Conservation (phyloP, 2,329 filamentous ascomycete genomes). For the Reticulascus tulasneorum region DNA sequence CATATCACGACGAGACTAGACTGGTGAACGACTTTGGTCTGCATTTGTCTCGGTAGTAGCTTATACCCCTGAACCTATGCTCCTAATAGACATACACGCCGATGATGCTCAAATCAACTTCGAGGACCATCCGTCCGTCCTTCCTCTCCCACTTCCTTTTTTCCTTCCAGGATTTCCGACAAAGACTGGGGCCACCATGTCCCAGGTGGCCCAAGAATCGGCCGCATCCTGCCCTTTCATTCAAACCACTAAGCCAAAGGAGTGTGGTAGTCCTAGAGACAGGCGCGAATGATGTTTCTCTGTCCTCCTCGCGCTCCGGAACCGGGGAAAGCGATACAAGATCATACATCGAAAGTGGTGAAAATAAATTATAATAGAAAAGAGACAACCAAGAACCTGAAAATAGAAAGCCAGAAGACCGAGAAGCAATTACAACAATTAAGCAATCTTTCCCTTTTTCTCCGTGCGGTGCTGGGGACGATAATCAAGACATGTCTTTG, state of each 20-base stretch:
- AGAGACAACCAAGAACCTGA: constrained; percentile 11
- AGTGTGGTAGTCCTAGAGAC: constrained; percentile 9
- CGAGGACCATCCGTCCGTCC: constrained; percentile 2
- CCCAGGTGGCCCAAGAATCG: constrained; percentile 11
- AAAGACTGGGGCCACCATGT: constrained; percentile 9
- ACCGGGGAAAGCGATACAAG: constrained; percentile 9
- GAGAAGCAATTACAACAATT: constrained; percentile 39
- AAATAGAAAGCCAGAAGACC: constrained; percentile 13
- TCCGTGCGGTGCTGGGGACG: constrained; percentile 4
- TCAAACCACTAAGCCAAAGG: constrained; percentile 11
- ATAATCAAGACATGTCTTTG: constrained; percentile 1
- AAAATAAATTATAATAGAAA: constrained; percentile 14
- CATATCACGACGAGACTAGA: too few relatives aligned
- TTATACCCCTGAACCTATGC: constrained; percentile 9
- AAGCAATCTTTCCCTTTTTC: constrained; percentile 28
- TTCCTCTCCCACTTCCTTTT: constrained; percentile 1
- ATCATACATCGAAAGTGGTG: constrained; percentile 11
- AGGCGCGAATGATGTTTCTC: too few relatives aligned
- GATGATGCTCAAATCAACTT: constrained; percentile 5
- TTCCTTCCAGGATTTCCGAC: constrained; percentile 12
- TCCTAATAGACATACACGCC: constrained; percentile 12
- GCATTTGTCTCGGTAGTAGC: constrained; percentile 11
- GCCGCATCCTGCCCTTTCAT: constrained; percentile 12
- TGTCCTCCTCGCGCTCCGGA: constrained; percentile 8
- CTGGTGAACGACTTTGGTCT: constrained; percentile 6